These are phyloP conservation scores for Fonticula alba DNA, from an alignment of 78 protist genomes.

Conservation along the genomic window DNA sequence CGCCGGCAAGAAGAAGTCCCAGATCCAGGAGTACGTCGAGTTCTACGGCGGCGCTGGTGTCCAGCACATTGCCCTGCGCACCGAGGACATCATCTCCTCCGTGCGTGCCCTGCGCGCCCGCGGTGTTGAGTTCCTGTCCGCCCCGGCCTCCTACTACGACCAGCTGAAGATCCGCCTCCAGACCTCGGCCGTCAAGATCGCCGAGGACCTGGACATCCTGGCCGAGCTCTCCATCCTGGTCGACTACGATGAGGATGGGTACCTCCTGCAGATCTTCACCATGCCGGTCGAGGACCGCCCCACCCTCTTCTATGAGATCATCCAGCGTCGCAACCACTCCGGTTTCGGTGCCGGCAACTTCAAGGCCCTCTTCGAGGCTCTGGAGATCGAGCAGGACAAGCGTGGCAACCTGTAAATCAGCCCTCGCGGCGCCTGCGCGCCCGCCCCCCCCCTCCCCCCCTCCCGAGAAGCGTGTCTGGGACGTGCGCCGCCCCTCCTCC, in stretches of 20 bases:
- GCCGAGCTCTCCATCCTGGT: conserved; percentile 51
- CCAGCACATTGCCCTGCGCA: conserved; percentile 73
- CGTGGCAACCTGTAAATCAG: conserved; percentile 28
- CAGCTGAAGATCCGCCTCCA: conserved; percentile 27
- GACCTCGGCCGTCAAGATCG: neutral
- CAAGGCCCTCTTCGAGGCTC: conserved; percentile 58
- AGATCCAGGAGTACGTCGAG: conserved; percentile 76
- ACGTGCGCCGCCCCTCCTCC: too few species aligned
- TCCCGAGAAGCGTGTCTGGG: too few species aligned
- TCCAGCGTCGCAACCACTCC: conserved; percentile 47
- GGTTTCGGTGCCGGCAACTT: conserved; percentile 79
- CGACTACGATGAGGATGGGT: conserved; percentile 75
- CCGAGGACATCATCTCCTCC: conserved; percentile 35
- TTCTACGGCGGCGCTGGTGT: conserved; percentile 78
- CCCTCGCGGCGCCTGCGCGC: too few species aligned
- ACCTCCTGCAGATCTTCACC: conserved; percentile 80
- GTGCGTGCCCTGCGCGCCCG: conserved; percentile 20
- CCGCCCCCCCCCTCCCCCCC: too few species aligned
- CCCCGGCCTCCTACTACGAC: conserved; percentile 52
- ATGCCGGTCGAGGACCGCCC: conserved; percentile 68
- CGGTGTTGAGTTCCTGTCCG: conserved; percentile 60
- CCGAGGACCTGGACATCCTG: conserved; percentile 44
- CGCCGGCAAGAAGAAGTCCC: conserved; percentile 38
- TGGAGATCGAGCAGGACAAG: conserved; percentile 34
- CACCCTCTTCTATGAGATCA: conserved; percentile 73